Percentiles rank a stretch among this genome's conserved stretches.
Conservation (phyloP, 2,329 filamentous ascomycete species). For the Penicillium sp. region DNA sequence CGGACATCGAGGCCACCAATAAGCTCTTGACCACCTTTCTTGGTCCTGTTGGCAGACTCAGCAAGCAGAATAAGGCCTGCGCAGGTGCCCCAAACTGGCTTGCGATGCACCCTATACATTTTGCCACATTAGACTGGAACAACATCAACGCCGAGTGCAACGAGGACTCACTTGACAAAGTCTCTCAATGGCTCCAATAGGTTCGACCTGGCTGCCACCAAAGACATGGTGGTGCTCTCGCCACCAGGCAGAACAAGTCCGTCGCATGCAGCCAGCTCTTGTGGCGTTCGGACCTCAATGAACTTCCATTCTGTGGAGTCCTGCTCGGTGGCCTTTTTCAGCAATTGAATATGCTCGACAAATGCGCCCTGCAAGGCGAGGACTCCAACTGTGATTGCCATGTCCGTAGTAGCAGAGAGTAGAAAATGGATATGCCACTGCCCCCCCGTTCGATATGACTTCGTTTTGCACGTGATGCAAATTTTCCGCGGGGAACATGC, state of each 20-base stretch:
- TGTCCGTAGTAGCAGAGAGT: conserved; percentile 20
- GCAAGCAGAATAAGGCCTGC: conserved; percentile 89
- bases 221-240: conserved; percentile 88
- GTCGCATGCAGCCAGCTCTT: conserved; percentile 68
- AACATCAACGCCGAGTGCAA: neutral
- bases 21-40: conserved; percentile 85
- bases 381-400: conserved; percentile 54
- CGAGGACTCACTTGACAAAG: conserved; percentile 73
- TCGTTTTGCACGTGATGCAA: conserved; percentile 13
- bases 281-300: conserved; percentile 72
- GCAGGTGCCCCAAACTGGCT: conserved; percentile 92
- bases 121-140: conserved; percentile 16
- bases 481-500: conserved; percentile 17
- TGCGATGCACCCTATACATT: conserved; percentile 59
- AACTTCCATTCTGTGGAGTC: conserved; percentile 52
- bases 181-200: conserved; percentile 78
- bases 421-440: neutral
- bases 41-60: conserved; percentile 80
- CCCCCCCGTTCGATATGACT: conserved; percentile 18
- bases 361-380: conserved; percentile 88
- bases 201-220: conserved; percentile 76
- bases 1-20: conserved; percentile 87
- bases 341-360: conserved; percentile 74
- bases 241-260: conserved; percentile 88
- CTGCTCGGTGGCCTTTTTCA: conserved; percentile 59